These are phyloP conservation scores for Pyrus pyrifolia DNA, from an alignment of 306 rosid species.

Conservation along the genomic window DNA sequence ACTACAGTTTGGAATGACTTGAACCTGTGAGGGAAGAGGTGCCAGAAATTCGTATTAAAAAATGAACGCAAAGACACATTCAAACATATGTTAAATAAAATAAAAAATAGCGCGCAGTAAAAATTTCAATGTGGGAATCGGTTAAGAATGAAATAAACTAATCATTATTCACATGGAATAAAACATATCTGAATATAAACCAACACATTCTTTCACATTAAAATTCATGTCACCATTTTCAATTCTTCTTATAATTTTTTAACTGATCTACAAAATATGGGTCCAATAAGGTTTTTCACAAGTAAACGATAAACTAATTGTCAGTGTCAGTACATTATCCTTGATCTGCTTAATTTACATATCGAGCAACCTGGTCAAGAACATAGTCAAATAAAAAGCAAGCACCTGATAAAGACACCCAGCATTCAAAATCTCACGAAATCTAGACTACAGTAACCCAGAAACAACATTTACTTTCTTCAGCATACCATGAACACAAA, in stretches of 20 bases:
- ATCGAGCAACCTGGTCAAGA: background rate
- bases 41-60: background rate
- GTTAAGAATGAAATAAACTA: no score
- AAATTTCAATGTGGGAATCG: no score
- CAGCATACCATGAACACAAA: conserved; percentile 14
- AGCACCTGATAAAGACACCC: conserved; percentile 97
- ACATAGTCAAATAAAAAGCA: conserved; percentile 7
- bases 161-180: no score
- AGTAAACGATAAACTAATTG: background rate
- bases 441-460: conserved; percentile 59
- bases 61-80: background rate
- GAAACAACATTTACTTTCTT: conserved; percentile 90
- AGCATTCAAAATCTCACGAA: conserved; percentile 53
- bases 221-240: background rate
- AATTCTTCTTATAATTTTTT: background rate
- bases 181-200: background rate
- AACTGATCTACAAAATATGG: background rate
- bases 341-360: background rate
- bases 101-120: no score
- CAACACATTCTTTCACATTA: background rate
- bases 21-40: conserved; percentile 54
- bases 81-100: background rate
- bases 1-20: conserved; percentile 10
- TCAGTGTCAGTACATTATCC: background rate
- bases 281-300: no score